Conservation (phyloP, 768 basidiomycete species). For the Boletus sp. region DNA sequence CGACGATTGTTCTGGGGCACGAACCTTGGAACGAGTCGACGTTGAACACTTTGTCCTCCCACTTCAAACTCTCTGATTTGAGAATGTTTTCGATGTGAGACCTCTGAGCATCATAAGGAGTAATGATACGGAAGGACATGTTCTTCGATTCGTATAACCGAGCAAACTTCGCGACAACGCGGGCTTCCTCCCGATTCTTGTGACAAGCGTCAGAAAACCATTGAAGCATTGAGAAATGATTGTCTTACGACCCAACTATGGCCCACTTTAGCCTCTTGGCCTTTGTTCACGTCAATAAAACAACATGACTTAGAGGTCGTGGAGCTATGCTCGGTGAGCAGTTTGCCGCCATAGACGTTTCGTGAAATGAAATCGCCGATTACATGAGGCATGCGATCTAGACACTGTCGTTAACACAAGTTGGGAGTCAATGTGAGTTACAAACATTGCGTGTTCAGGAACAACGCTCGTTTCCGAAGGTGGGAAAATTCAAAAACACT, state of each 20-base stretch:
- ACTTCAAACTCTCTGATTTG: constrained; percentile 44
- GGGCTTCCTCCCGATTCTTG: constrained; percentile 61
- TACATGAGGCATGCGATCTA: constrained; percentile 81
- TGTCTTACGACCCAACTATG: constrained; percentile 38
- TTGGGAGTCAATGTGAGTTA: background rate
- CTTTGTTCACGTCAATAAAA: constrained; percentile 40
- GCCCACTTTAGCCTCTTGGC: constrained; percentile 26
- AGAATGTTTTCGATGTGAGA: constrained; percentile 54
- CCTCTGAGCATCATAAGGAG: constrained; percentile 77
- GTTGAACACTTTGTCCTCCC: constrained; percentile 71
- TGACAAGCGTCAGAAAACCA: constrained; percentile 6
- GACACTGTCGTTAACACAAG: background rate
- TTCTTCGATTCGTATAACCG: constrained; percentile 43
- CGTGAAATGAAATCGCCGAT: constrained; percentile 71
- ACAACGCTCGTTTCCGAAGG: constrained; percentile 44
- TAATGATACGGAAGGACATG: constrained; percentile 63
- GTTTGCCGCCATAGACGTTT: constrained; percentile 56
- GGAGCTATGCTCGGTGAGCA: constrained; percentile 54
- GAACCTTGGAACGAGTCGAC: constrained; percentile 81
- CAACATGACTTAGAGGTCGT: constrained; percentile 32
- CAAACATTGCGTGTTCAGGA: constrained; percentile 76
- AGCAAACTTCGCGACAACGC: constrained; percentile 55
- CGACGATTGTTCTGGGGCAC: constrained; percentile 5
- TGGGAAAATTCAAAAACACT: constrained; percentile 77
- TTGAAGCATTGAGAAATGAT: background rate